These are phyloP conservation scores for Filosporella fistucella DNA, from an alignment of 495 filamentous ascomycete species.

Conservation along the genomic window DNA sequence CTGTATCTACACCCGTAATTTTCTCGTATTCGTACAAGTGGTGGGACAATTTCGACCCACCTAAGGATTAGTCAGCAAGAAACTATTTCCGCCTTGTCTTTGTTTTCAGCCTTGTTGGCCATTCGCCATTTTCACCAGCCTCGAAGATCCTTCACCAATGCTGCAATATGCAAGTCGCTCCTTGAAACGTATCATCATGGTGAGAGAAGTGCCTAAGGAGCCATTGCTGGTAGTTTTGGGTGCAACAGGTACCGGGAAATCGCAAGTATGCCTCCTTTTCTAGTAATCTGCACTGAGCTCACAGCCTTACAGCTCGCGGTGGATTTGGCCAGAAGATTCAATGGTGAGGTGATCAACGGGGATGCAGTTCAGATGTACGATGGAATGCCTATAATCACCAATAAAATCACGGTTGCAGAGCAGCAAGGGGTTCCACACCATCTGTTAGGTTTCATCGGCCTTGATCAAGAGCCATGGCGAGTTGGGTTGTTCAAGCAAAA, in stretches of 20 bases:
- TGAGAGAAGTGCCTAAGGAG: conserved; percentile 19
- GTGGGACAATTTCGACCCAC: no score
- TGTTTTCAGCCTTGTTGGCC: no score
- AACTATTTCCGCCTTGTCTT: no score
- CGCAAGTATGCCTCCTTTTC: conserved; percentile 60
- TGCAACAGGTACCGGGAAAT: conserved; percentile 95
- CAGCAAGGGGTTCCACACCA: conserved; percentile 84
- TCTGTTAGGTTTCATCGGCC: conserved; percentile 69
- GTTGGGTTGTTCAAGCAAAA: conserved; percentile 69
- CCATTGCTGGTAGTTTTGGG: conserved; percentile 84
- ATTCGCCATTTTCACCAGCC: not conserved
- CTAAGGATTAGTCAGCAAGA: no score
- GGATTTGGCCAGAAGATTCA: conserved; percentile 73
- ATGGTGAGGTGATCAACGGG: conserved; percentile 95
- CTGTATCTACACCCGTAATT: no score
- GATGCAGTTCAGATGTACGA: conserved; percentile 99
- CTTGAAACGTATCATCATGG: conserved; percentile 9
- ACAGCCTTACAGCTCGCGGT: conserved; percentile 73
- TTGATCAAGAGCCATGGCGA: conserved; percentile 76
- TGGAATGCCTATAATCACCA: conserved; percentile 91
- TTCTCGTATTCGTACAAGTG: no score
- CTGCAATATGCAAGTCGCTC: not conserved
- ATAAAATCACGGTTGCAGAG: conserved; percentile 76
- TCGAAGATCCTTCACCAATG: conserved; percentile 8
- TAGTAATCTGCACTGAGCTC: conserved; percentile 6